phyloP scores from a whole-genome alignment of 2,329 filamentous ascomycete genomes.

The Helotiales sp. region DNA sequence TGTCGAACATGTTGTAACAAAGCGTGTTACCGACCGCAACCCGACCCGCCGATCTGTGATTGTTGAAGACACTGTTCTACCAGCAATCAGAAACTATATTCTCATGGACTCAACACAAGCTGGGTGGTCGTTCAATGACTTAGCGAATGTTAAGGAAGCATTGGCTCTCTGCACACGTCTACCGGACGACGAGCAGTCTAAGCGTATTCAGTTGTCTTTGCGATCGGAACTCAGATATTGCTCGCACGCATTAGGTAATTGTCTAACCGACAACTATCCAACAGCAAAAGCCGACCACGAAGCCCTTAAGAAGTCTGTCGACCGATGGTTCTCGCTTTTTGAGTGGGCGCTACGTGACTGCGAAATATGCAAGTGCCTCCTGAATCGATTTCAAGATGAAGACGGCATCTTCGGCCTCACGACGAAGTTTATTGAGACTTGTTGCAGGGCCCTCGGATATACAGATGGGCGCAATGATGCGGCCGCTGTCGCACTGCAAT shows the following conservation, averaged over 20 bases:
- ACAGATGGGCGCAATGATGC: too few species aligned
- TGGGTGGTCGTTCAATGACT: not conserved
- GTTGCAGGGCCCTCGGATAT: too few species aligned
- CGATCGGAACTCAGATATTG: not conserved
- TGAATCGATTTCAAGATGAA: not conserved
- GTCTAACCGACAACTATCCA: not conserved
- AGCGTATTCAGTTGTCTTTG: not conserved
- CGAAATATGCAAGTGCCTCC: not conserved
- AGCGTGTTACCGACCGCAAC: conserved; percentile 46
- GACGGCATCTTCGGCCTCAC: not conserved
- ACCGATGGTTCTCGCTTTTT: not conserved
- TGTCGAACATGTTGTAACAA: conserved; percentile 52
- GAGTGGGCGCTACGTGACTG: not conserved
- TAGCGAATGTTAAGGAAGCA: not conserved
- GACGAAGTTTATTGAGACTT: too few species aligned
- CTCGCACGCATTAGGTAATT: not conserved
- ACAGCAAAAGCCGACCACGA: not conserved
- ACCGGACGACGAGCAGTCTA: not conserved
- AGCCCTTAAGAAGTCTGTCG: not conserved
- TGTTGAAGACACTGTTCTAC: conserved; percentile 51
- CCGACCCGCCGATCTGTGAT: conserved; percentile 43
- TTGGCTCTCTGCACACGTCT: not conserved
- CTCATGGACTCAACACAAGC: not conserved
- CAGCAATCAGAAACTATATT: conserved; percentile 44
- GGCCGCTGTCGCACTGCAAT: too few species aligned